These are phyloP conservation scores for Backusella liffmaniae DNA, from an alignment of 192 early-diverging fungal genomes.

Conservation along the genomic window DNA sequence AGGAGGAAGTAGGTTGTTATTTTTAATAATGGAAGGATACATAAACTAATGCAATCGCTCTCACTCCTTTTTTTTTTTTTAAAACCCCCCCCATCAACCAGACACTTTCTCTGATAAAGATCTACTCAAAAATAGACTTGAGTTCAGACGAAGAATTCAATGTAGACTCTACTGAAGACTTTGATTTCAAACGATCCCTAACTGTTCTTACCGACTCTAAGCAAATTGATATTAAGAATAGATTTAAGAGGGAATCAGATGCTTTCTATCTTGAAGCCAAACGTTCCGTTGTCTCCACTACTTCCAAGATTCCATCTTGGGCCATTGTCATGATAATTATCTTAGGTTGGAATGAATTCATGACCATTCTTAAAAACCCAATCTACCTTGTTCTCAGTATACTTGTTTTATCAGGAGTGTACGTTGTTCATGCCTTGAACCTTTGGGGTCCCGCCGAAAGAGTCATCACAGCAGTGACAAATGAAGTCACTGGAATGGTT, in stretches of 20 bases:
- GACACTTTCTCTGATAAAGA: conserved; percentile 63
- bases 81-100: background rate
- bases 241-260: conserved; percentile 90
- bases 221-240: conserved; percentile 67
- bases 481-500: conserved; percentile 40
- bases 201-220: conserved; percentile 59
- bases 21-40: background rate
- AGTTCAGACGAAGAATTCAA: conserved; percentile 35
- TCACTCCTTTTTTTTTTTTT: background rate
- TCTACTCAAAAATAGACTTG: conserved; percentile 75
- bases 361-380: conserved; percentile 84
- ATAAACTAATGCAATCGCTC: background rate
- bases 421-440: conserved; percentile 61
- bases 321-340: conserved; percentile 73
- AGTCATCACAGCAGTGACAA: conserved; percentile 34
- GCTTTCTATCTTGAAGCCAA: conserved; percentile 95
- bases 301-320: conserved; percentile 86
- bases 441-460: conserved; percentile 66
- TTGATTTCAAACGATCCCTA: conserved; percentile 60
- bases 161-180: conserved; percentile 46
- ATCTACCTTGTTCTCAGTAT: conserved; percentile 66
- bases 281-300: conserved; percentile 86
- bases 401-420: conserved; percentile 49
- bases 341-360: conserved; percentile 97
- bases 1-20: conserved; percentile 44